Evolutionary conservation across 805 yeast species (phyloP).

Genomic region (Saccharomycopsis babjevae): DNA sequence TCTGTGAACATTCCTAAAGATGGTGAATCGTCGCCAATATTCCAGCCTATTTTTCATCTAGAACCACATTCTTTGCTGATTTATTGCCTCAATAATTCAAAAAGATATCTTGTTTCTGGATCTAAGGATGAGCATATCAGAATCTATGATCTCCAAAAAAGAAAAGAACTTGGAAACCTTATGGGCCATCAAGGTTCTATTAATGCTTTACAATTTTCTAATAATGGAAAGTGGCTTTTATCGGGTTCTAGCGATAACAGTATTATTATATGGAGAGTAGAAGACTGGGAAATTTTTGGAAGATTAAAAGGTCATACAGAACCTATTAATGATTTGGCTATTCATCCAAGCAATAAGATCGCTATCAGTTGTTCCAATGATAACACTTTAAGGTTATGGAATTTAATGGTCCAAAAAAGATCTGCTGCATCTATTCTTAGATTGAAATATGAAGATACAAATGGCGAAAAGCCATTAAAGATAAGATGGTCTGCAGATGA

Average conservation of each 20-base stretch:
- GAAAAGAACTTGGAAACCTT: conserved; percentile 88
- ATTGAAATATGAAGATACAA: conserved; percentile 41
- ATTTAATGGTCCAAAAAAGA: conserved; percentile 90
- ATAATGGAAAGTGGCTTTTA: conserved; percentile 74
- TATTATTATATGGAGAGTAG: conserved; percentile 85
- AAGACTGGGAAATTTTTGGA: conserved; percentile 93
- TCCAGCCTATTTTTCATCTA: conserved; percentile 92
- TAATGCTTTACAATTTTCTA: conserved; percentile 63
- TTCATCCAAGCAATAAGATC: conserved; percentile 83
- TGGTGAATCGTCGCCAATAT: conserved; percentile 40
- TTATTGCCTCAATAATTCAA: conserved; percentile 72
- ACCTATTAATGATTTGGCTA: conserved; percentile 73
- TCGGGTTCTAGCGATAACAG: conserved; percentile 89
- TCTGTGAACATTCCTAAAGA: conserved; percentile 53
- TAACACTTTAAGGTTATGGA: conserved; percentile 81
- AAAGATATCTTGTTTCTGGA: conserved; percentile 83
- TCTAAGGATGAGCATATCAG: conserved; percentile 93
- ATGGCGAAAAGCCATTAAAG: conserved; percentile 54
- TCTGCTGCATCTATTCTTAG: conserved; percentile 62
- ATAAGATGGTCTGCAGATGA: conserved; percentile 51
- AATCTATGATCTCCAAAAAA: conserved; percentile 84
- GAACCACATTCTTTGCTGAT: conserved; percentile 89
- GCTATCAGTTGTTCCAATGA: conserved; percentile 87
- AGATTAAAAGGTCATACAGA: conserved; percentile 81
- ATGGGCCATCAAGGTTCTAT: conserved; percentile 85